A percentile compares a stretch with the other conserved stretches of the same genome.
phyloP scores from a whole-genome alignment of 768 basidiomycete genomes.

The Leccinum obscurum region DNA sequence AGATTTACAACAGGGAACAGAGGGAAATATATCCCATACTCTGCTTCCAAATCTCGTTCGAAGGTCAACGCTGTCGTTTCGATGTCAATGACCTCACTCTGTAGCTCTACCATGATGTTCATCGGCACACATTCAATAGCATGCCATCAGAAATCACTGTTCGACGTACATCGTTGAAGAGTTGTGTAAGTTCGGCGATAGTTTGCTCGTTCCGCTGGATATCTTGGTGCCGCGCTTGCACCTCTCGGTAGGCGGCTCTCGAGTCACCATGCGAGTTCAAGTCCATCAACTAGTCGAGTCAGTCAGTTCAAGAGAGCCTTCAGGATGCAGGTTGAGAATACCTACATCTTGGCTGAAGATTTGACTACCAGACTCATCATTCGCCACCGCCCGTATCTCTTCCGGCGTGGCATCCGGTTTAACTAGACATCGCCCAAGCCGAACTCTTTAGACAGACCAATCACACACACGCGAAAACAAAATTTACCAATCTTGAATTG shows the following conservation, averaged over 20 bases:
- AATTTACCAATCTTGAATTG: slow-evolving; percentile 81
- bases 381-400: slow-evolving; percentile 83
- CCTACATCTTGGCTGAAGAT: slow-evolving; percentile 87
- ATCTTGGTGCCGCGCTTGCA: slow-evolving; percentile 94
- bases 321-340: neutral
- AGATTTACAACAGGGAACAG: no score
- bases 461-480: neutral
- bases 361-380: slow-evolving; percentile 78
- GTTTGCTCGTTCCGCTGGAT: slow-evolving; percentile 95
- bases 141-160: neutral
- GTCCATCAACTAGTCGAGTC: slow-evolving; percentile 64
- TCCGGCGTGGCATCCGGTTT: slow-evolving; percentile 93
- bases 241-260: slow-evolving; percentile 88
- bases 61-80: slow-evolving; percentile 73
- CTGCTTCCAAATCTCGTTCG: slow-evolving; percentile 82
- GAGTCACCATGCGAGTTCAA: slow-evolving; percentile 88
- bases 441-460: neutral
- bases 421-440: slow-evolving; percentile 43
- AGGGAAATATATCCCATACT: slow-evolving; percentile 48
- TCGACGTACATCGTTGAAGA: slow-evolving; percentile 86
- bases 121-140: slow-evolving; percentile 51
- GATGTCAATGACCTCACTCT: slow-evolving; percentile 82
- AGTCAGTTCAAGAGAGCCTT: neutral
- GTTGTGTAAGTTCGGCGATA: slow-evolving; percentile 88
- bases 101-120: slow-evolving; percentile 93